Conservation (phyloP, 2,329 filamentous ascomycete species). For the Exophiala phaeomuriformis region DNA sequence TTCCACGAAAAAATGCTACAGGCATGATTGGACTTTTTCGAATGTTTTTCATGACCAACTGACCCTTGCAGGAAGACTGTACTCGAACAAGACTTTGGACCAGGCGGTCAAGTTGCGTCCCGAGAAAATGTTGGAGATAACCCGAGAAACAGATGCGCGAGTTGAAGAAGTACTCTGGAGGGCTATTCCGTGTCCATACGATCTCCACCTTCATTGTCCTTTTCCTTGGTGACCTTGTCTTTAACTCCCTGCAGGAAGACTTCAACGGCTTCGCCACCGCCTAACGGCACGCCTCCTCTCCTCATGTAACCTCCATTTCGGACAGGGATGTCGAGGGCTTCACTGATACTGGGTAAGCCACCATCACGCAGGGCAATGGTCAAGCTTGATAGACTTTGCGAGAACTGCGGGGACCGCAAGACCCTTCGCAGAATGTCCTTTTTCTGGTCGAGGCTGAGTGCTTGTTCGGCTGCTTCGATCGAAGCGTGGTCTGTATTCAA, state of each 20-base stretch:
- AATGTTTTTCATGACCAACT: too few relatives aligned
- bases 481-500: slow-evolving; percentile 62
- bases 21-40: too few relatives aligned
- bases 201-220: slow-evolving; percentile 30
- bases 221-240: slow-evolving; percentile 55
- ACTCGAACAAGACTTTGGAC: too few relatives aligned
- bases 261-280: slow-evolving; percentile 80
- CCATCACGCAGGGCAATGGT: slow-evolving; percentile 85
- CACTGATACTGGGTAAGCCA: slow-evolving; percentile 79
- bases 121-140: neutral
- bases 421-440: slow-evolving; percentile 72
- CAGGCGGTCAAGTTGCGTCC: too few relatives aligned
- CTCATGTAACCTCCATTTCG: slow-evolving; percentile 76
- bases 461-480: slow-evolving; percentile 64
- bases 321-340: slow-evolving; percentile 73
- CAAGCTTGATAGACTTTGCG: slow-evolving; percentile 74
- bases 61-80: too few relatives aligned
- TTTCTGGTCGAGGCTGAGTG: slow-evolving; percentile 69
- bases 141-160: neutral
- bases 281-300: slow-evolving; percentile 72
- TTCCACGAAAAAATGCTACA: too few relatives aligned
- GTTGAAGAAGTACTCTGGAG: neutral
- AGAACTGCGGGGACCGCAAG: slow-evolving; percentile 80
- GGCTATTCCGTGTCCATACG: slow-evolving; percentile 39
- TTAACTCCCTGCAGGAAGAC: slow-evolving; percentile 87